Conservation (phyloP, 164 flowering plant genomes). For the Liquidambar formosana region DNA sequence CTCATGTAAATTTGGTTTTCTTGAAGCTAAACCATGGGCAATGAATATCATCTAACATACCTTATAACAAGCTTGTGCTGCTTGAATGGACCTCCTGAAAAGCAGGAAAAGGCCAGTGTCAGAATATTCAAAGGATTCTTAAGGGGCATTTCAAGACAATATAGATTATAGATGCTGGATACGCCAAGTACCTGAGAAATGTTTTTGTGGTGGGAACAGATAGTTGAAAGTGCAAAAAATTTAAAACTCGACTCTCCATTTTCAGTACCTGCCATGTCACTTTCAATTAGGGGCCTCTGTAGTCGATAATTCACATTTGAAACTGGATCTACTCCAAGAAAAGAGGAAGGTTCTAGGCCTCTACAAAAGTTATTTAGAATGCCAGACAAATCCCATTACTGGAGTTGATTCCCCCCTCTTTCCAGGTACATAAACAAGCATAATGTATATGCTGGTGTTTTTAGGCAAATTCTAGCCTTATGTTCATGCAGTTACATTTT, state of each 20-base stretch:
- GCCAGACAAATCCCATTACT: not conserved
- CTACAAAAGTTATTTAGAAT: not conserved
- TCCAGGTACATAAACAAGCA: not conserved
- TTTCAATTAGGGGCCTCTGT: constrained; percentile 8
- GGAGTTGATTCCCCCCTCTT: no score
- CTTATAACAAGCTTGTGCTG: constrained; percentile 41
- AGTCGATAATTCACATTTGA: not conserved
- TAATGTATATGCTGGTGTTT: not conserved
- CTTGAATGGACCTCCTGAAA: constrained; percentile 50
- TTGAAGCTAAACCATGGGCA: not conserved
- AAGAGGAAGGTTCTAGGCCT: not conserved
- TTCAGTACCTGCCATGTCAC: constrained; percentile 31
- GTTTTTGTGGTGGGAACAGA: constrained; percentile 42
- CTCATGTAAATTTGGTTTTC: not conserved
- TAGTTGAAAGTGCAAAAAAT: constrained; percentile 33
- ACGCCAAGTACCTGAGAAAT: constrained; percentile 36
- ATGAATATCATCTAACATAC: constrained; percentile 15
- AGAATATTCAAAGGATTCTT: not conserved
- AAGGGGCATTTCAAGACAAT: not conserved
- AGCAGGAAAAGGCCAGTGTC: not conserved
- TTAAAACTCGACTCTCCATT: constrained; percentile 41
- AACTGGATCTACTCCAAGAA: not conserved
- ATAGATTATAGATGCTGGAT: not conserved
- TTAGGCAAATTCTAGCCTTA: no score
- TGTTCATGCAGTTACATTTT: no score